Evolutionary conservation across 495 filamentous ascomycete genomes (phyloP).

Genomic region (Trichoderma virens): DNA sequence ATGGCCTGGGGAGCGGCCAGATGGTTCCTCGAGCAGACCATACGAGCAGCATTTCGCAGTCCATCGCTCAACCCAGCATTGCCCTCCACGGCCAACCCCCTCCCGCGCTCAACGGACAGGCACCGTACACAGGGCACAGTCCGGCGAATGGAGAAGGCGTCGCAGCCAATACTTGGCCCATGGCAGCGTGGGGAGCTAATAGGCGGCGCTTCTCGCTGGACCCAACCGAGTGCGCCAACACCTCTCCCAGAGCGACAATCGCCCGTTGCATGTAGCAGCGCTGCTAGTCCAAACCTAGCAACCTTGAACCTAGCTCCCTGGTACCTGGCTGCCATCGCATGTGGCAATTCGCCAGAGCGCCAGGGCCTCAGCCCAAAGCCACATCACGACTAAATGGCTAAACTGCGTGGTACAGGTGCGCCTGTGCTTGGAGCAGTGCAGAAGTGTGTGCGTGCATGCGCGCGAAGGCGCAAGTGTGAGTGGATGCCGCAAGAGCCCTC

Average conservation of each 20-base stretch:
- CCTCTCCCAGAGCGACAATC: constrained; percentile 3
- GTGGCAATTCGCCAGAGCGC: constrained; percentile 1
- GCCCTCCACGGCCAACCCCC: not conserved
- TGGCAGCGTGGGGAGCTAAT: not conserved
- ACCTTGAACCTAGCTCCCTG: constrained; percentile 2
- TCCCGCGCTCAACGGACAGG: not conserved
- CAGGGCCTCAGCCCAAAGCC: not conserved
- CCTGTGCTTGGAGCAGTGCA: constrained; percentile 1
- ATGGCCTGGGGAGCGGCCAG: not conserved
- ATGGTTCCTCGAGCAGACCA: not conserved
- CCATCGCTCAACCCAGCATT: not conserved
- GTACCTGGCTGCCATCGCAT: not conserved
- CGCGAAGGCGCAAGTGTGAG: constrained; percentile 4
- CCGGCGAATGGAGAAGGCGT: not conserved
- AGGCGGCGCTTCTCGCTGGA: constrained; percentile 3
- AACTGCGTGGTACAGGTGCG: not conserved
- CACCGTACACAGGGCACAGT: not conserved
- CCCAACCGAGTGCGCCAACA: constrained; percentile 5
- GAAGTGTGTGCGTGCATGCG: constrained; percentile 7
- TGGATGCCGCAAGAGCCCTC: constrained; percentile 6
- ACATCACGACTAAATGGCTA: not conserved
- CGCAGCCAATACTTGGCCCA: not conserved
- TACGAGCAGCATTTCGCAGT: not conserved
- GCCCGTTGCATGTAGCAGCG: not conserved
- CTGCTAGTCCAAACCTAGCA: not conserved